Percentiles rank a stretch among this genome's conserved stretches.
These are phyloP conservation scores for Fusarium buxicola DNA, from an alignment of 2,329 filamentous ascomycete genomes.

Conservation along the genomic window DNA sequence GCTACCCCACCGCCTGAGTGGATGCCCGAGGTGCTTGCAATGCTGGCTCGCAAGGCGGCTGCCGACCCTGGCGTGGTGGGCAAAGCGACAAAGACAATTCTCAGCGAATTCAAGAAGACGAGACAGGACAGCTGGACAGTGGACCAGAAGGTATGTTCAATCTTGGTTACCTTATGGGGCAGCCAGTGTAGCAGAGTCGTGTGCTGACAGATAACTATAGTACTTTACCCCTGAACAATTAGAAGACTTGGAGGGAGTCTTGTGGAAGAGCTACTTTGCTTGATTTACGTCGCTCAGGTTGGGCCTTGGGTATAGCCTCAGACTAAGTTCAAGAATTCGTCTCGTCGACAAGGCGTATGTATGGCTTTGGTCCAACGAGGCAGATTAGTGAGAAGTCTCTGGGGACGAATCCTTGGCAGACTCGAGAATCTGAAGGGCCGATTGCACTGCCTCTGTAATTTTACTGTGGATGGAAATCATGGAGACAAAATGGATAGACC, in stretches of 20 bases:
- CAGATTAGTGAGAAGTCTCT: not conserved
- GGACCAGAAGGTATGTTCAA: constrained; percentile 86
- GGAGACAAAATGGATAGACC: constrained; percentile 33
- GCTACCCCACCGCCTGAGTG: constrained; percentile 90
- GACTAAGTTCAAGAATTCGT: not conserved
- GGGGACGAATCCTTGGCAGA: not conserved
- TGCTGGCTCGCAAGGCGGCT: constrained; percentile 84
- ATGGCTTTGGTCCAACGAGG: not conserved
- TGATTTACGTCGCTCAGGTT: constrained; percentile 54
- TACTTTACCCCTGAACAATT: constrained; percentile 92
- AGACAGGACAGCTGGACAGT: constrained; percentile 98
- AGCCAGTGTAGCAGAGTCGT: not conserved
- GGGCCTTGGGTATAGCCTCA: constrained; percentile 26
- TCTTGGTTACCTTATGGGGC: not conserved
- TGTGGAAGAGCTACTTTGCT: constrained; percentile 99
- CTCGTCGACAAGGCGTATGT: not conserved
- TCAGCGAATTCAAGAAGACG: constrained; percentile 99
- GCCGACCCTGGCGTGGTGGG: constrained; percentile 92
- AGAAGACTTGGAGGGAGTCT: constrained; percentile 92
- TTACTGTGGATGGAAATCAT: constrained; percentile 18
- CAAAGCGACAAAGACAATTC: constrained; percentile 91
- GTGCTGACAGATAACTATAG: constrained; percentile 56
- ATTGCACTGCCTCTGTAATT: constrained; percentile 27
- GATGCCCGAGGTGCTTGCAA: constrained; percentile 93
- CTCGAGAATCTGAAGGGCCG: not conserved